Conservation (phyloP, 345 rosid species). For the Populus ilicifolia region DNA sequence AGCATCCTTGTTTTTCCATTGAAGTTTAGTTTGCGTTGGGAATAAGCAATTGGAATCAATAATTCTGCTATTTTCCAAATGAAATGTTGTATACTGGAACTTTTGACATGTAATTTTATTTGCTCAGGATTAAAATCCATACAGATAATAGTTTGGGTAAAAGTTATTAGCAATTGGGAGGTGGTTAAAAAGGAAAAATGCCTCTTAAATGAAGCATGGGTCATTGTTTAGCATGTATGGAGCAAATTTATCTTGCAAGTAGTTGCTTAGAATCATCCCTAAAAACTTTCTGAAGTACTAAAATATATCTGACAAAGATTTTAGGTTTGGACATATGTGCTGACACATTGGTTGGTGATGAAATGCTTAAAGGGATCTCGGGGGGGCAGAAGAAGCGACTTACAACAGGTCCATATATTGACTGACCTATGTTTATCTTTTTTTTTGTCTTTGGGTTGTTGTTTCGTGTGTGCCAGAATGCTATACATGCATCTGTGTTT, state of each 20-base stretch:
- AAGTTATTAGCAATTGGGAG: background rate
- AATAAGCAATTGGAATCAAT: background rate
- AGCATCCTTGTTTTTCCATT: background rate
- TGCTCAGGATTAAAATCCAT: background rate
- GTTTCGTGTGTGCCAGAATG: background rate
- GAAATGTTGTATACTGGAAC: background rate
- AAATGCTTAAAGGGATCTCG: conserved; percentile 97
- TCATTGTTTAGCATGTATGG: background rate
- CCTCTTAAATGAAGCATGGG: background rate
- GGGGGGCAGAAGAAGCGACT: conserved; percentile 99
- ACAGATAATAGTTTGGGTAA: background rate
- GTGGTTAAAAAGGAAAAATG: background rate
- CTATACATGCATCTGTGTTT: conserved; percentile 6
- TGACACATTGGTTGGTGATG: conserved; percentile 97
- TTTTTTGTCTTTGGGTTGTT: background rate
- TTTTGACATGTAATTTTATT: background rate
- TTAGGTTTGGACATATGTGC: conserved; percentile 93
- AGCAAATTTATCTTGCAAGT: background rate
- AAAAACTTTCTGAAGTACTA: conserved; percentile 38
- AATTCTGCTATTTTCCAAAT: background rate
- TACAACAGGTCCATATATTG: conserved; percentile 61
- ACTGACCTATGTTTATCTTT: background rate
- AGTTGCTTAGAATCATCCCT: conserved; percentile 1
- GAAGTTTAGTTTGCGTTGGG: too few species aligned
- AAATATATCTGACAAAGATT: conserved; percentile 74